Percentiles rank a stretch among this genome's conserved stretches.
These are phyloP conservation scores for Phoma sp. DNA, from an alignment of 2,329 filamentous ascomycete genomes.

Conservation along the genomic window DNA sequence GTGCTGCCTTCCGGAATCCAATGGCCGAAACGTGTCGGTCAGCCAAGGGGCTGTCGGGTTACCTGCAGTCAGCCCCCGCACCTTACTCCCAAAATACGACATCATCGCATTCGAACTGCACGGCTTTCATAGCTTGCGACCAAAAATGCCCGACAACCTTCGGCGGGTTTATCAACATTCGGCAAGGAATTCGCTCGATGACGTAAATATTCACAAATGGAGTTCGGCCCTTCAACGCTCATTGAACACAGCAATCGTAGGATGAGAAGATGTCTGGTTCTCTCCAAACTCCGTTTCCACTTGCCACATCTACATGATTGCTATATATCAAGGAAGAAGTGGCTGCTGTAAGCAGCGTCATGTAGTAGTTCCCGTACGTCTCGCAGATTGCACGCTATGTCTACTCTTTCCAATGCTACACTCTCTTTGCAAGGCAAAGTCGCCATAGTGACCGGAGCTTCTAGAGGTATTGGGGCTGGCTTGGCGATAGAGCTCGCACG, in stretches of 20 bases:
- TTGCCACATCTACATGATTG: neutral
- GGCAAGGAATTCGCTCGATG: neutral
- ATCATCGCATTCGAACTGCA: no score
- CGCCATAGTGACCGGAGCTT: slow-evolving; percentile 60
- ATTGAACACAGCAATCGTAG: neutral
- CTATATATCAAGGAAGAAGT: neutral
- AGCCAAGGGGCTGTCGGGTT: no score
- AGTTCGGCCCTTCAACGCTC: neutral
- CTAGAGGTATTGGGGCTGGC: slow-evolving; percentile 59
- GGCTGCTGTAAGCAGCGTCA: neutral
- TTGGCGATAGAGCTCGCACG: slow-evolving; percentile 58
- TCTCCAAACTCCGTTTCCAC: neutral
- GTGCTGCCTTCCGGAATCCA: neutral
- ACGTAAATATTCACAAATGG: neutral
- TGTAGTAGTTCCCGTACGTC: neutral
- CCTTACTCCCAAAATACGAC: neutral
- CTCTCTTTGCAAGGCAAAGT: slow-evolving; percentile 43
- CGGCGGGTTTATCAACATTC: neutral
- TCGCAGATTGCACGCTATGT: slow-evolving; percentile 18
- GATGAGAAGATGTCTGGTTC: neutral
- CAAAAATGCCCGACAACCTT: neutral
- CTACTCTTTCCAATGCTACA: slow-evolving; percentile 12
- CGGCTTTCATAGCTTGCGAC: neutral
- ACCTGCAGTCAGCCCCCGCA: neutral
- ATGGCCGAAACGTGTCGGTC: no score